phyloP scores from a whole-genome alignment of 345 rosid genomes.

The Diplotaxis tenuifolia region DNA sequence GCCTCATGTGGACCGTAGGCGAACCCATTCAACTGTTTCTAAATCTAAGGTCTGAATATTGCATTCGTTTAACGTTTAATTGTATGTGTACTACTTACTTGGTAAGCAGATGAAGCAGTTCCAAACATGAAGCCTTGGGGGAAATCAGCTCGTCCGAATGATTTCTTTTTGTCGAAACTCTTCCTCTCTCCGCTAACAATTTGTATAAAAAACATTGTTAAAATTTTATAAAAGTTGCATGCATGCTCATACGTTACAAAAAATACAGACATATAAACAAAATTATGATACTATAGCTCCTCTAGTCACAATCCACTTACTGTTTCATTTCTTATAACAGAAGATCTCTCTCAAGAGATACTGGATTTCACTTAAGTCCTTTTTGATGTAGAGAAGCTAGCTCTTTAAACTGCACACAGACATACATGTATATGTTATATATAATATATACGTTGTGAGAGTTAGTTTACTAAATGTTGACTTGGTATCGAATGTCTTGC shows the following conservation, averaged over 20 bases:
- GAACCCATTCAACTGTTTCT: background rate
- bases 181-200: constrained; percentile 7
- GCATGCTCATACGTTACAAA: background rate
- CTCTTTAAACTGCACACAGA: constrained; percentile 9
- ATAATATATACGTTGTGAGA: constrained; percentile 1
- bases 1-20: background rate
- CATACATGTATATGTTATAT: background rate
- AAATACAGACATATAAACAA: background rate
- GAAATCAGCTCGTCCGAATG: constrained; percentile 25
- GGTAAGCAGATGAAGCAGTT: constrained; percentile 39
- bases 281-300: background rate
- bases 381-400: background rate
- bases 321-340: constrained; percentile 12
- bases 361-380: background rate
- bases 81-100: constrained; percentile 13
- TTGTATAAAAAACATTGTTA: background rate
- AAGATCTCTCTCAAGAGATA: background rate
- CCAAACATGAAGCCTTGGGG: constrained; percentile 34
- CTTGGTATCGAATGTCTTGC: background rate
- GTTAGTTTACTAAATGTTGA: background rate
- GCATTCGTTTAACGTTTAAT: background rate
- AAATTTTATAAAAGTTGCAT: background rate
- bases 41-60: background rate
- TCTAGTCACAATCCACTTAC: constrained; percentile 5
- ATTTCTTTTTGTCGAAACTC: background rate